Conservation (phyloP, 2,329 filamentous ascomycete genomes). For the Aspergillus ustus region DNA sequence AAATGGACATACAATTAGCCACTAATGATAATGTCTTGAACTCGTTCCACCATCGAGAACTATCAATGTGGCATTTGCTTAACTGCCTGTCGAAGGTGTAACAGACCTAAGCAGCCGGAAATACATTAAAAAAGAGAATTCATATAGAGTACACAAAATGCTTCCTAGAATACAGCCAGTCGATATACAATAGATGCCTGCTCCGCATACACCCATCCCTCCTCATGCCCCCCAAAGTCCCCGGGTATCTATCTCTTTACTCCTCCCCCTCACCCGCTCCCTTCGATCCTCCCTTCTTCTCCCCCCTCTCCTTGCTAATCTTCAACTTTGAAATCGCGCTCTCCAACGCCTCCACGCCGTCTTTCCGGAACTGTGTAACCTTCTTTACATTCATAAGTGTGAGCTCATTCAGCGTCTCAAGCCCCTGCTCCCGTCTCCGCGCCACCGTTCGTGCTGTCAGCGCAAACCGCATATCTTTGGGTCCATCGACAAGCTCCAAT, state of each 20-base stretch:
- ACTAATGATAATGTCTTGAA: too few species aligned
- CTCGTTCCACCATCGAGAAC: too few species aligned
- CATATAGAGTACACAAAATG: constrained; percentile 10
- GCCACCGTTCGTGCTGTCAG: constrained; percentile 88
- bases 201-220: background rate
- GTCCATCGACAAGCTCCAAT: constrained; percentile 92
- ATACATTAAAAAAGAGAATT: background rate
- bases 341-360: constrained; percentile 71
- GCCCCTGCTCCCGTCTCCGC: constrained; percentile 56
- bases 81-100: background rate
- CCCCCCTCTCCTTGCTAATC: constrained; percentile 40
- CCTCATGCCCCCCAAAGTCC: background rate
- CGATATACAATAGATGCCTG: background rate
- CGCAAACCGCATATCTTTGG: constrained; percentile 90
- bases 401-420: constrained; percentile 67
- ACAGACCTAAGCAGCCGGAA: background rate
- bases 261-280: constrained; percentile 15
- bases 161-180: constrained; percentile 3
- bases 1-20: too few species aligned
- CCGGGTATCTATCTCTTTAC: background rate
- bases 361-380: constrained; percentile 74
- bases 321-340: constrained; percentile 64
- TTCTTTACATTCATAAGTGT: constrained; percentile 81
- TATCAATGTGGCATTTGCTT: background rate
- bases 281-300: constrained; percentile 20